Evolutionary conservation across 2,329 filamentous ascomycete species (phyloP).

Genomic region (Trematosphaeria pertusa): DNA sequence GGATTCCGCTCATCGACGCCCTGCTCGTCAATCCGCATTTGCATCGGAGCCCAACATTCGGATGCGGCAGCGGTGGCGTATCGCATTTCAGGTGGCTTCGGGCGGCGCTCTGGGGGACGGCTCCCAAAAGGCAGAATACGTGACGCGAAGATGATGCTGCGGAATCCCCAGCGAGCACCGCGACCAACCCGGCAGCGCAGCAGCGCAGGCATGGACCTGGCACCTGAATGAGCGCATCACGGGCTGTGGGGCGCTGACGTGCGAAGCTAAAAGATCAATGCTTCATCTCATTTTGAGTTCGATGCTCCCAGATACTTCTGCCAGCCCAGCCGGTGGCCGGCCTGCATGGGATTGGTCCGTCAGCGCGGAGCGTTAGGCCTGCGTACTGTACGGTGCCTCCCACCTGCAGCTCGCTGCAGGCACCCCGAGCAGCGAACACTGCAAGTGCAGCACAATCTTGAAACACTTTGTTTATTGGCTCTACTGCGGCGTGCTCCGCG

Average conservation of each 20-base stretch:
- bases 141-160: slow-evolving; percentile 6
- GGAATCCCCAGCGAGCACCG: no score
- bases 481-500: neutral
- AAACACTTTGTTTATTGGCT: slow-evolving; percentile 21
- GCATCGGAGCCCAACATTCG: no score
- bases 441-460: slow-evolving; percentile 19
- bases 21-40: no score
- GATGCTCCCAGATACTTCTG: slow-evolving; percentile 2
- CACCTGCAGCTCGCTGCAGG: slow-evolving; percentile 15
- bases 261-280: slow-evolving; percentile 10
- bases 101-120: neutral
- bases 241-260: slow-evolving; percentile 17
- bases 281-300: slow-evolving; percentile 16
- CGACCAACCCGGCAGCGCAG: no score
- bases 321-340: slow-evolving; percentile 2
- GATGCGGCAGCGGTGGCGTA: no score
- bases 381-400: neutral
- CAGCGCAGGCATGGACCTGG: slow-evolving; percentile 2
- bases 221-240: slow-evolving; percentile 10
- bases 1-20: neutral
- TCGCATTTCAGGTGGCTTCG: neutral
- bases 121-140: neutral
- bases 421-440: slow-evolving; percentile 7
- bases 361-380: neutral
- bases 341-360: slow-evolving; percentile 8